phyloP scores from a whole-genome alignment of 805 yeast genomes.

The Cyberlindnera mrakii region DNA sequence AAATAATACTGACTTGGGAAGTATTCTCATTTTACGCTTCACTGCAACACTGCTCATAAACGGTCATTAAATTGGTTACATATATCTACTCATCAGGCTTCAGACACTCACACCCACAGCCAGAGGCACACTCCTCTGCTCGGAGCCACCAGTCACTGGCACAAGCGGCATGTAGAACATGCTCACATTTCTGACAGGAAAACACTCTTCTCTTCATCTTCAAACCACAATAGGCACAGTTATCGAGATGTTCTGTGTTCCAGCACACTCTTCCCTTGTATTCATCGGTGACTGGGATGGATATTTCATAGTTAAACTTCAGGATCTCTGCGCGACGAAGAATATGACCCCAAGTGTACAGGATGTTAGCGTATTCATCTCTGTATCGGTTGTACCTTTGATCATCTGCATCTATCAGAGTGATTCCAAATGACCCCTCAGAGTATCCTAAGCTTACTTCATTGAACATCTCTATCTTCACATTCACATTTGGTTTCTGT shows the following conservation, averaged over 20 bases:
- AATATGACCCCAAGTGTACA: conserved; percentile 80
- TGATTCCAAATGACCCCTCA: conserved; percentile 31
- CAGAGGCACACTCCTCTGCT: conserved; percentile 64
- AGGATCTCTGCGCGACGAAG: conserved; percentile 72
- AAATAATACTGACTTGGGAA: too few species aligned
- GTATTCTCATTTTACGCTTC: too few species aligned
- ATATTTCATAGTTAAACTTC: conserved; percentile 50
- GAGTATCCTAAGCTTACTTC: conserved; percentile 27
- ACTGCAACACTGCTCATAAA: too few species aligned
- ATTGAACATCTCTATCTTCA: conserved; percentile 43
- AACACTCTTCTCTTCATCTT: conserved; percentile 54
- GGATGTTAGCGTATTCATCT: conserved; percentile 67
- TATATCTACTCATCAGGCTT: conserved; percentile 10
- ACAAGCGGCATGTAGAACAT: conserved; percentile 72
- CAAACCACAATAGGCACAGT: conserved; percentile 64
- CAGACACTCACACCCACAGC: conserved; percentile 77
- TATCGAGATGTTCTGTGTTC: conserved; percentile 26
- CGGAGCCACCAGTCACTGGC: conserved; percentile 74
- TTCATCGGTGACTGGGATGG: conserved; percentile 24
- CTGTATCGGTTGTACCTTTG: conserved; percentile 37
- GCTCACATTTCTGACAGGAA: conserved; percentile 71
- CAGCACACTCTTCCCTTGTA: conserved; percentile 27
- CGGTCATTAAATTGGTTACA: too few species aligned
- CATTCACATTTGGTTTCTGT: conserved; percentile 15
- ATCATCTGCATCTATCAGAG: conserved; percentile 26